These are phyloP conservation scores for Alternaria sp. DNA, from an alignment of 2,329 filamentous ascomycete species.

Conservation along the genomic window DNA sequence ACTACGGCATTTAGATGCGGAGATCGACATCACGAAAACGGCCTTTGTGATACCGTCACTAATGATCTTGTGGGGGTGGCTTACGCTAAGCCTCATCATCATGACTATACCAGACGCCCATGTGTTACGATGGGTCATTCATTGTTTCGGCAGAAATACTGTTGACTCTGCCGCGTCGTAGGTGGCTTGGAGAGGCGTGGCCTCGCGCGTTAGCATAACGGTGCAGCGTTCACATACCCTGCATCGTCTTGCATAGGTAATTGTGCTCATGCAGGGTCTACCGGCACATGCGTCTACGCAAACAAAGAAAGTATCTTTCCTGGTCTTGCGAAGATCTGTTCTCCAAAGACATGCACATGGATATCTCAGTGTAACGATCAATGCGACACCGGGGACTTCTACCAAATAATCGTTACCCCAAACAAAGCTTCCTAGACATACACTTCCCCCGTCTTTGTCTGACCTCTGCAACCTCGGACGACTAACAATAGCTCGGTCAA, in stretches of 20 bases:
- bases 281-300: neutral
- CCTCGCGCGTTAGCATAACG: neutral
- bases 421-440: neutral
- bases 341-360: too few species aligned
- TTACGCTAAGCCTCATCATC: neutral
- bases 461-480: neutral
- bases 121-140: neutral
- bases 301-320: neutral
- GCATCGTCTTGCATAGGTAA: neutral
- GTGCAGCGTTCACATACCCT: neutral
- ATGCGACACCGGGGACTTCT: neutral
- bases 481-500: neutral
- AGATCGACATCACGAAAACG: neutral
- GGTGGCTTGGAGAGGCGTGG: neutral
- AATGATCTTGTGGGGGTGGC: neutral
- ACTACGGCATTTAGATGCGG: neutral
- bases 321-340: neutral
- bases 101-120: neutral
- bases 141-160: neutral
- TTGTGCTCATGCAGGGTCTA: neutral
- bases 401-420: rapidly evolving
- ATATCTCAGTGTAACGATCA: neutral
- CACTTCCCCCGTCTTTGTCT: neutral
- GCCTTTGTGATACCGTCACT: neutral
- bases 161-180: neutral